Evolutionary conservation across 2,329 filamentous ascomycete genomes (phyloP), one percentile per base, ranked within the genome.

Genomic region (Emergomyces pasteurianus): DNA sequence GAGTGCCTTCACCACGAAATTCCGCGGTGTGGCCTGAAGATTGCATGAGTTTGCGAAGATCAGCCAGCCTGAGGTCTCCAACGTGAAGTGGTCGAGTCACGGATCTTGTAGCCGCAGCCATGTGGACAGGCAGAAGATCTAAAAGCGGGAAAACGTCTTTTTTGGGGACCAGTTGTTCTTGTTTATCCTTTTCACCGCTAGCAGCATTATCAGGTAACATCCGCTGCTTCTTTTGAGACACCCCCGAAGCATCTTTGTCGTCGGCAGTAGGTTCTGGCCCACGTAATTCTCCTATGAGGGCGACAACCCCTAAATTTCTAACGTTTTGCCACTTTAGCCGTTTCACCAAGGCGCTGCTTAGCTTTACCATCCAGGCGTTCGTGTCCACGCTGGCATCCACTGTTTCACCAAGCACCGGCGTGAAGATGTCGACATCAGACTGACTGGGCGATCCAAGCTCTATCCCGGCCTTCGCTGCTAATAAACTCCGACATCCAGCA

Each of bases 351-450:
- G 83, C 79, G 66, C 92, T 89, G 56, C 90, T 91, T 21, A 99
- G 81, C 74, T 92, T 95, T 63, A 99, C 89, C 28, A 89, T 87
- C 94, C 95, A 99, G 3, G 94, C 92, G 71, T 97, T 96, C 5
- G 92, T 97, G 72, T 99, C 94, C 49, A 97, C 92, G 69, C 92
- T 96, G 14, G 92, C 94, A 73, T 99, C 87, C 49, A 99, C 81
- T 16, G 81, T 78, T 40, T 82, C 79, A 28, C 91, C 91, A n/a
- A 89, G 79, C 10, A 78, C 74, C 0, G 94, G 94, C 0, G 90
- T 91, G 71, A 92, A 92, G 5, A 99, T 89, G 64, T 92, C 86
- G 42, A 85, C 81, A 75, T 23, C 58, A 12, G 59, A 47, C 43
- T 64, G 61, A 16, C 56, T 59, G 6, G 60, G 57, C 23, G 53